Evolutionary conservation across 768 basidiomycete genomes (phyloP).

Genomic region (Suillus hirtellus): DNA sequence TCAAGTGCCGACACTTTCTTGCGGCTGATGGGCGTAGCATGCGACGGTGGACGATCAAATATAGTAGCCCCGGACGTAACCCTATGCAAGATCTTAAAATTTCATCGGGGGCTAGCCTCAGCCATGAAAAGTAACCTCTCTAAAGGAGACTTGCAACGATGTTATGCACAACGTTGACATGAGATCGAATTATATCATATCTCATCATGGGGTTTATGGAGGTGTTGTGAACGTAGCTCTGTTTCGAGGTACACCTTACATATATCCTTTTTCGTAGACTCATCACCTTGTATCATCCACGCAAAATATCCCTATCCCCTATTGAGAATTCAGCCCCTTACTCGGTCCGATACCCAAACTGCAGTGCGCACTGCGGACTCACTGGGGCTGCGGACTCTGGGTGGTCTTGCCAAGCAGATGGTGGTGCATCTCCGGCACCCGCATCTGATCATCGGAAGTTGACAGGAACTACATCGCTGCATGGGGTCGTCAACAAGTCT

Average conservation of each 20-base stretch:
- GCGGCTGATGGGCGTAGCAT: not conserved
- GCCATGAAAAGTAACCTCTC: not conserved
- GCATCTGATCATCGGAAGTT: conserved; percentile 1
- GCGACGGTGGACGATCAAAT: not conserved
- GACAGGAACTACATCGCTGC: not conserved
- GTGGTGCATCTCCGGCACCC: not conserved
- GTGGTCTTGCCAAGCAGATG: not conserved
- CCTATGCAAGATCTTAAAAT: not conserved
- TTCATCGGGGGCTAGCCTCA: not conserved
- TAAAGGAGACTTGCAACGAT: not conserved
- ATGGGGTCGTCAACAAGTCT: not conserved
- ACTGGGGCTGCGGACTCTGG: not conserved
- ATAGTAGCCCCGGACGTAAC: not conserved
- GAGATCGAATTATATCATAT: not conserved
- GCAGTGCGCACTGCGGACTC: not conserved
- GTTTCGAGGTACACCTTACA: not conserved
- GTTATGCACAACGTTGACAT: not conserved
- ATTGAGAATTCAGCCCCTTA: not conserved
- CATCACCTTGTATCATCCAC: not conserved
- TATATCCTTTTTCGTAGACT: not conserved
- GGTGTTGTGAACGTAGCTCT: not conserved
- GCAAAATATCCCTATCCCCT: not conserved
- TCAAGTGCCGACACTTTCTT: not conserved
- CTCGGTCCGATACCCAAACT: not conserved
- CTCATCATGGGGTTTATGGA: not conserved